Conservation (phyloP, 495 filamentous ascomycete species). For the Collariella sp. region DNA sequence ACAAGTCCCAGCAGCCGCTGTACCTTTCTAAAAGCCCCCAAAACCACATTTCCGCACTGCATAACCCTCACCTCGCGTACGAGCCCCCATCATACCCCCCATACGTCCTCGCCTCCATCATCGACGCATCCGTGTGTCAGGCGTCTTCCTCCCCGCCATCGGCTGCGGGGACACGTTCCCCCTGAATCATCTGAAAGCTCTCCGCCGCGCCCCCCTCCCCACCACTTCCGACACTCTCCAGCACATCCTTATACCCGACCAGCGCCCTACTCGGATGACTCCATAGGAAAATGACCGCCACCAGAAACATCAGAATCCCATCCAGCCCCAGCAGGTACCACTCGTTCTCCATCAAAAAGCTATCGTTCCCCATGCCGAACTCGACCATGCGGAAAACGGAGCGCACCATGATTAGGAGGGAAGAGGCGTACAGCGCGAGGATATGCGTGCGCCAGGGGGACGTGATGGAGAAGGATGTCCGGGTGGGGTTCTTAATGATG, state of each 20-base stretch:
- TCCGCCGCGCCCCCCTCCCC: background rate
- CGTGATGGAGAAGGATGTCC: background rate
- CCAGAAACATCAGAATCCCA: constrained; percentile 15
- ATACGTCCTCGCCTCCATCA: too few relatives aligned
- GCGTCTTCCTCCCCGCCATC: background rate
- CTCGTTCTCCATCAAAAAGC: constrained; percentile 12
- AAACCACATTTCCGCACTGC: too few relatives aligned
- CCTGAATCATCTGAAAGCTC: background rate
- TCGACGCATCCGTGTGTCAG: too few relatives aligned
- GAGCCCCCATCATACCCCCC: too few relatives aligned
- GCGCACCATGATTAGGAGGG: constrained; percentile 51
- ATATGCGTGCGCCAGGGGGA: constrained; percentile 41
- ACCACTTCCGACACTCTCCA: background rate
- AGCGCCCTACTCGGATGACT: constrained; percentile 17
- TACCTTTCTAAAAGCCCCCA: too few relatives aligned
- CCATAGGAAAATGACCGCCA: constrained; percentile 13
- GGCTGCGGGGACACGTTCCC: too few relatives aligned
- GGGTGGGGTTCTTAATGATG: constrained; percentile 5
- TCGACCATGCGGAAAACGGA: constrained; percentile 55
- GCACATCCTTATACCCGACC: constrained; percentile 17
- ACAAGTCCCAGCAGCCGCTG: too few relatives aligned
- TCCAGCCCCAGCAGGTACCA: constrained; percentile 18
- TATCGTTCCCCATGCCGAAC: constrained; percentile 31
- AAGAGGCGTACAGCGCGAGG: constrained; percentile 43
- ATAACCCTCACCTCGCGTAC: too few relatives aligned